phyloP scores from a whole-genome alignment of 257 asterid species.

The Scutellaria minor region DNA sequence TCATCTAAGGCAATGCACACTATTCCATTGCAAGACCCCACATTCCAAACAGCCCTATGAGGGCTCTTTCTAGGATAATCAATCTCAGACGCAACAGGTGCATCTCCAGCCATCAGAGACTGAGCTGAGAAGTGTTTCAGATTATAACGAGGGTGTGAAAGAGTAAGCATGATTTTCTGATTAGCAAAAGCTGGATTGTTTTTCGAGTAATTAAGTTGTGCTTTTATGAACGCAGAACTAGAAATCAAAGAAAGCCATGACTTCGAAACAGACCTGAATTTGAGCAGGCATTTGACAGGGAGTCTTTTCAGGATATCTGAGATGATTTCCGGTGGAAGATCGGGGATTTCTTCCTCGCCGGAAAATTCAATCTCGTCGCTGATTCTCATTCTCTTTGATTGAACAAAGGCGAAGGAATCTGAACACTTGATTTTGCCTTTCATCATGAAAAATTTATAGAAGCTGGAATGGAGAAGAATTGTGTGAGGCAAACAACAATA shows the following conservation, averaged over 20 bases:
- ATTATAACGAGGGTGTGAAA: slow-evolving; percentile 27
- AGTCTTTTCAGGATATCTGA: slow-evolving; percentile 53
- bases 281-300: slow-evolving; percentile 54
- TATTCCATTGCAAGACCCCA: slow-evolving; percentile 53
- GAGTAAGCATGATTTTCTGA: slow-evolving; percentile 38
- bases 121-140: slow-evolving; percentile 41
- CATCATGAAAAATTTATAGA: not conserved
- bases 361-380: slow-evolving; percentile 11
- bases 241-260: slow-evolving; percentile 50
- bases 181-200: slow-evolving; percentile 14
- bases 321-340: slow-evolving; percentile 49
- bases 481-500: too few relatives aligned
- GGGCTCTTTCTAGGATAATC: slow-evolving; percentile 41
- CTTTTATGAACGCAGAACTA: slow-evolving; percentile 38
- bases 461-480: not conserved
- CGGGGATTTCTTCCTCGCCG: slow-evolving; percentile 16
- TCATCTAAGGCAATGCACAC: slow-evolving; percentile 44
- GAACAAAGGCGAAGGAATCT: not conserved
- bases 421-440: not conserved
- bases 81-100: slow-evolving; percentile 12
- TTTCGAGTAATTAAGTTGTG: slow-evolving; percentile 41
- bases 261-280: slow-evolving; percentile 54
- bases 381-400: slow-evolving; percentile 30
- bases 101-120: slow-evolving; percentile 36
- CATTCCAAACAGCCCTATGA: slow-evolving; percentile 38